phyloP scores from a whole-genome alignment of 2,329 filamentous ascomycete species.

The Ceratocystis diversiconidia region DNA sequence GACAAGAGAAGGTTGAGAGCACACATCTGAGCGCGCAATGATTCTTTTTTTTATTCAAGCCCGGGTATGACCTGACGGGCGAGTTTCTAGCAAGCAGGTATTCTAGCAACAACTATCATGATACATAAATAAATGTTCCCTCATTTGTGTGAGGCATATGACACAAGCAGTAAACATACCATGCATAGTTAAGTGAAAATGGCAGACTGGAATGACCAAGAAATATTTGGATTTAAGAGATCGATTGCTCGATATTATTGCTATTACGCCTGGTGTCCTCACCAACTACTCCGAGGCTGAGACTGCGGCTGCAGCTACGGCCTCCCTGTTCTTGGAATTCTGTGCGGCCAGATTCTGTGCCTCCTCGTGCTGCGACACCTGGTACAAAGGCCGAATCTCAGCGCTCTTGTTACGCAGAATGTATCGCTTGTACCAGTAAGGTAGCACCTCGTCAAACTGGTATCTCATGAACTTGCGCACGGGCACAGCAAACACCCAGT shows the following conservation, averaged over 20 bases:
- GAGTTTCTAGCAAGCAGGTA: conserved; percentile 3
- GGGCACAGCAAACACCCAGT: conserved; percentile 34
- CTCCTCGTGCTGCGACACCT: conserved; percentile 12
- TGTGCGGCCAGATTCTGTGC: neutral
- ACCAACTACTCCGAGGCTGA: too few species aligned
- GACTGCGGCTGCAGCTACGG: neutral
- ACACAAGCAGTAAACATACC: too few species aligned
- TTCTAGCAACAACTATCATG: neutral
- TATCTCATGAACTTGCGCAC: conserved; percentile 29
- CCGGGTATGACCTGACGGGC: neutral
- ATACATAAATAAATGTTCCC: neutral
- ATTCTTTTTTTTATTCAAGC: neutral
- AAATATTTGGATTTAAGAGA: too few species aligned
- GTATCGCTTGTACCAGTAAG: conserved; percentile 28
- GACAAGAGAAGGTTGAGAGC: neutral
- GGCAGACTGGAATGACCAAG: too few species aligned
- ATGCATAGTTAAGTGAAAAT: too few species aligned
- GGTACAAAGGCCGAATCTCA: conserved; percentile 15
- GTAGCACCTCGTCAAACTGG: conserved; percentile 28
- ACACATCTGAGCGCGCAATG: neutral
- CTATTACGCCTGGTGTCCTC: too few species aligned
- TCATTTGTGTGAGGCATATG: too few species aligned
- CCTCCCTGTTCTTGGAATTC: neutral
- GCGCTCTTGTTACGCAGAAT: conserved; percentile 17
- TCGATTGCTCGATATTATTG: too few species aligned